Percentiles rank a stretch among this genome's conserved stretches.
These are phyloP conservation scores for Hypoxylon sp. DNA, from an alignment of 2,329 filamentous ascomycete genomes.

Conservation along the genomic window DNA sequence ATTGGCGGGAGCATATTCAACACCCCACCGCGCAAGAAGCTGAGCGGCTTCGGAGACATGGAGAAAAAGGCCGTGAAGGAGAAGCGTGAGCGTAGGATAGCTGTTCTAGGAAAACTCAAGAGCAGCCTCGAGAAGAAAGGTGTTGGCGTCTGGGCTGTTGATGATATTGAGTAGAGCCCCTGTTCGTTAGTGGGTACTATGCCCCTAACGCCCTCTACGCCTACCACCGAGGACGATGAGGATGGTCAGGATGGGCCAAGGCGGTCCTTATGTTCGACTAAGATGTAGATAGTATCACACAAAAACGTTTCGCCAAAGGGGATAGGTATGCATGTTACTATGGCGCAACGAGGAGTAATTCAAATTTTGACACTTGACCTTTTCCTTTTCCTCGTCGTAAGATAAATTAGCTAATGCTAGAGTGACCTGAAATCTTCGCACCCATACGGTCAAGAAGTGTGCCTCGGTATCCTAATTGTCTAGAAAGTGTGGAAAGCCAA, in stretches of 20 bases:
- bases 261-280: conserved; percentile 10
- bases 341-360: not conserved
- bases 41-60: conserved; percentile 71
- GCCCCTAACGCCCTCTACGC: not conserved
- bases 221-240: not conserved
- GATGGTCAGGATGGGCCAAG: not conserved
- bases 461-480: conserved; percentile 24
- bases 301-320: conserved; percentile 8
- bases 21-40: conserved; percentile 71
- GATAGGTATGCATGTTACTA: conserved; percentile 14
- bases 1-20: conserved; percentile 52
- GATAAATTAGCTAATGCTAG: conserved; percentile 15
- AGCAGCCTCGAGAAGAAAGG: conserved; percentile 65
- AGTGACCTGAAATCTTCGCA: conserved; percentile 2
- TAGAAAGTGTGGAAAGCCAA: conserved; percentile 14
- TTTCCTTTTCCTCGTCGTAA: conserved; percentile 1
- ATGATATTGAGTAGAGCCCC: conserved; percentile 61
- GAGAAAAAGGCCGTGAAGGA: conserved; percentile 71
- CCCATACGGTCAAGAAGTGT: conserved; percentile 11
- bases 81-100: conserved; percentile 67
- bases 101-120: conserved; percentile 67
- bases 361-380: not conserved
- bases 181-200: not conserved
- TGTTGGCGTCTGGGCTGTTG: conserved; percentile 65
- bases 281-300: conserved; percentile 13